phyloP scores from a whole-genome alignment of 2,329 filamentous ascomycete species.

The Paecilomyces dactylethromorphus region DNA sequence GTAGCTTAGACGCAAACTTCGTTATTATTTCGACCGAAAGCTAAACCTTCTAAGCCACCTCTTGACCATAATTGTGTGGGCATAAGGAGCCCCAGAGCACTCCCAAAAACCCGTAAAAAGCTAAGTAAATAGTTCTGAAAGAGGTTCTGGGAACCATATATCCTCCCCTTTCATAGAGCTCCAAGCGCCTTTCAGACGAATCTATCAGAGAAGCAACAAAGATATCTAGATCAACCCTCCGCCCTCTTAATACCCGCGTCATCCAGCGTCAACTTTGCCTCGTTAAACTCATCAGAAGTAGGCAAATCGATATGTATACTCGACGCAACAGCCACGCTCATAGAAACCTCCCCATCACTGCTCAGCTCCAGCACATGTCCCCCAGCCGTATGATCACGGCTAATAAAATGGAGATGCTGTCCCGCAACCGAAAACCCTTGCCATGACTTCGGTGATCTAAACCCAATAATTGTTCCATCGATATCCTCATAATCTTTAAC shows the following conservation, averaged over 20 bases:
- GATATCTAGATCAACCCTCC: not conserved
- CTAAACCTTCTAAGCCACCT: no score
- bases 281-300: constrained; percentile 32
- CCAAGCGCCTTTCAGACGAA: not conserved
- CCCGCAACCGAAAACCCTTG: constrained; percentile 36
- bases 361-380: constrained; percentile 22
- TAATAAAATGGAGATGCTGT: constrained; percentile 38
- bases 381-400: constrained; percentile 18
- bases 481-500: constrained; percentile 8
- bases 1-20: no score
- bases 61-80: no score
- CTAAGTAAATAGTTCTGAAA: no score
- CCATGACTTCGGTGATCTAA: constrained; percentile 33
- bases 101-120: no score
- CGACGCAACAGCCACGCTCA: constrained; percentile 30
- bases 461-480: constrained; percentile 37
- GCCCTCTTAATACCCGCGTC: not conserved
- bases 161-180: no score
- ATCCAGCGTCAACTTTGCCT: constrained; percentile 11
- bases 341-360: constrained; percentile 27
- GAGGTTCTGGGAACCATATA: not conserved
- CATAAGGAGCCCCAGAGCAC: no score
- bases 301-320: constrained; percentile 36
- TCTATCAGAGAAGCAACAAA: not conserved
- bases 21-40: no score